These are phyloP conservation scores for Triangularia setosa DNA, from an alignment of 2,329 filamentous ascomycete species.

Conservation along the genomic window DNA sequence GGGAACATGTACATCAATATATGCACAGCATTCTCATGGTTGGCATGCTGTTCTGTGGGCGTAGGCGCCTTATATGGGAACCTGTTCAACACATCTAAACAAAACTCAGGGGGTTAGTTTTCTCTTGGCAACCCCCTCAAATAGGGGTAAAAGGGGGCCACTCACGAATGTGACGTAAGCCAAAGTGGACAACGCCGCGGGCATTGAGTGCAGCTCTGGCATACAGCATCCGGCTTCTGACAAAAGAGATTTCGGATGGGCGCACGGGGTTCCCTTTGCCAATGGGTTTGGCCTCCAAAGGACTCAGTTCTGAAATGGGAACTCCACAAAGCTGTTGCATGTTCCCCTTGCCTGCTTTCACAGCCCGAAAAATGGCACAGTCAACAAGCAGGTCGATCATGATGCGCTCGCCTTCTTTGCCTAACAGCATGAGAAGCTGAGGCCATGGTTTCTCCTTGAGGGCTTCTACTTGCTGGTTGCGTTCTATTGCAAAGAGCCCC, in stretches of 20 bases:
- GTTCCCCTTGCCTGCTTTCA: conserved; percentile 59
- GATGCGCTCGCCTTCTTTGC: conserved; percentile 68
- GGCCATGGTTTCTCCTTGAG: conserved; percentile 74
- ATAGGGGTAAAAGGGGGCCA: conserved; percentile 15
- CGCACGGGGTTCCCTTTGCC: conserved; percentile 14
- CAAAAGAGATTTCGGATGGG: conserved; percentile 64
- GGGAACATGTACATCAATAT: conserved; percentile 94
- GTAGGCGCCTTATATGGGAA: conserved; percentile 40
- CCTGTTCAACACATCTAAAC: conserved; percentile 74
- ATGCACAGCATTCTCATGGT: conserved; percentile 57
- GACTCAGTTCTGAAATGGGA: conserved; percentile 29
- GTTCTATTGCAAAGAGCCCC: conserved; percentile 59
- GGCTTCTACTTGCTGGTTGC: conserved; percentile 65
- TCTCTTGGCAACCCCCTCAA: not conserved
- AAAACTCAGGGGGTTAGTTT: conserved; percentile 3
- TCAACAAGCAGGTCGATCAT: conserved; percentile 76
- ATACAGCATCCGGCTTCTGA: conserved; percentile 83
- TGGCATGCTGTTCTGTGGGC: conserved; percentile 2
- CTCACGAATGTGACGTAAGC: conserved; percentile 77
- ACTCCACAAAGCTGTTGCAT: conserved; percentile 76
- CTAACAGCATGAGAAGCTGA: conserved; percentile 68
- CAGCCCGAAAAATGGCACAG: conserved; percentile 67
- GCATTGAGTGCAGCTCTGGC: conserved; percentile 68
- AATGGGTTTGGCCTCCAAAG: conserved; percentile 16
- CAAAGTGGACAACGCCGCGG: conserved; percentile 64